Evolutionary conservation across 106 monocot genomes (phyloP).

Genomic region (Dioscorea alata): DNA sequence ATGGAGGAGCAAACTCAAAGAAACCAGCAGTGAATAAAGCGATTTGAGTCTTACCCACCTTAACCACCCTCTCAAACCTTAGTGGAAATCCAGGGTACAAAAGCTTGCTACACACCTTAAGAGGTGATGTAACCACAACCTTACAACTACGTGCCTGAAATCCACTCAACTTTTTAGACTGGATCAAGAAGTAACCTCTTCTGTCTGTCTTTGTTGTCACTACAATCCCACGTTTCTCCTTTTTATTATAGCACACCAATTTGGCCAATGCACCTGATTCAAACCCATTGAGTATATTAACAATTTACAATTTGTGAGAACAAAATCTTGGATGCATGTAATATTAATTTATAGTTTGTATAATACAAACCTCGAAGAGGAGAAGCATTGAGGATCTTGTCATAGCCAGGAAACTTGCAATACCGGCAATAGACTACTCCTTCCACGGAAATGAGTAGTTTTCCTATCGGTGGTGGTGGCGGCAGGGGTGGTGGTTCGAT

Average conservation of each 20-base stretch:
- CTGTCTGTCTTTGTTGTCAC: constrained; percentile 18
- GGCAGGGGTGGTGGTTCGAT: not conserved
- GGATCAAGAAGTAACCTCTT: constrained; percentile 26
- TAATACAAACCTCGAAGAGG: constrained; percentile 25
- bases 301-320: too few species aligned
- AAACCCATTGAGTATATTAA: too few species aligned
- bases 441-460: constrained; percentile 11
- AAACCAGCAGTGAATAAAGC: constrained; percentile 16
- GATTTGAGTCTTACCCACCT: not conserved
- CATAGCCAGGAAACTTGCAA: constrained; percentile 27
- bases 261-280: not conserved
- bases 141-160: constrained; percentile 1
- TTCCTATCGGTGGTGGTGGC: not conserved
- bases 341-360: not conserved
- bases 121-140: constrained; percentile 11
- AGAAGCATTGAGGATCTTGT: constrained; percentile 17
- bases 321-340: not conserved
- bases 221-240: not conserved
- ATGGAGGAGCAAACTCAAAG: constrained; percentile 11
- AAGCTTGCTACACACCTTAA: constrained; percentile 18
- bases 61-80: constrained; percentile 10
- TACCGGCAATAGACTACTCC: constrained; percentile 39
- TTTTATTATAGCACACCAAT: not conserved
- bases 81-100: constrained; percentile 1
- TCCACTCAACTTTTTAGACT: not conserved